Conservation (phyloP, 2,329 filamentous ascomycete genomes). For the Pseudogymnoascus verrucosus region DNA sequence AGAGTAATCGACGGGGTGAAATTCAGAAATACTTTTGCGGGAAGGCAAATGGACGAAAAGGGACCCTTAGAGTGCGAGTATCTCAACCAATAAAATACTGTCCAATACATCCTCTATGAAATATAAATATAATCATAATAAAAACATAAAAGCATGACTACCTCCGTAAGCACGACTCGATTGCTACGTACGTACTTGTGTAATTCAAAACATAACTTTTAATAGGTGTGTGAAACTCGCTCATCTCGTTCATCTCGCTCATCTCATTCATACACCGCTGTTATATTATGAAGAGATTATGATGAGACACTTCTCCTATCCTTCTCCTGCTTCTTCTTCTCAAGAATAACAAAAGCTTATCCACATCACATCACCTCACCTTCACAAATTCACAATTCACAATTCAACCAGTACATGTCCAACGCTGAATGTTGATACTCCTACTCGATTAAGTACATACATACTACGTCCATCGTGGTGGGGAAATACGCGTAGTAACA, state of each 20-base stretch:
- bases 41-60: neutral
- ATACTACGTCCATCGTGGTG: neutral
- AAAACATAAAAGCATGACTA: neutral
- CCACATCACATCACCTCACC: neutral
- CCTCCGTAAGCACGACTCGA: neutral
- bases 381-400: conserved; percentile 3
- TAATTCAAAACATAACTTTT: neutral
- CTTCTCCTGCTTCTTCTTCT: neutral
- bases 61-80: neutral
- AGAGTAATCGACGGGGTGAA: neutral
- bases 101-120: neutral
- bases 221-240: neutral
- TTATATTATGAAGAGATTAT: conserved; percentile 8
- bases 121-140: neutral
- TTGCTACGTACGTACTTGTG: neutral
- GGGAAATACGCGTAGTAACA: conserved; percentile 1
- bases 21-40: neutral
- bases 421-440: neutral
- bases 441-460: neutral
- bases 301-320: conserved; percentile 6
- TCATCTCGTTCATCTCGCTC: neutral
- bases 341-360: neutral
- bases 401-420: neutral
- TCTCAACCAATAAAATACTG: conserved; percentile 2
- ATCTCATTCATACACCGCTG: neutral